These are phyloP conservation scores for Ceratobasidium sp. DNA, from an alignment of 1,284 basidiomycete genomes.

Conservation along the genomic window DNA sequence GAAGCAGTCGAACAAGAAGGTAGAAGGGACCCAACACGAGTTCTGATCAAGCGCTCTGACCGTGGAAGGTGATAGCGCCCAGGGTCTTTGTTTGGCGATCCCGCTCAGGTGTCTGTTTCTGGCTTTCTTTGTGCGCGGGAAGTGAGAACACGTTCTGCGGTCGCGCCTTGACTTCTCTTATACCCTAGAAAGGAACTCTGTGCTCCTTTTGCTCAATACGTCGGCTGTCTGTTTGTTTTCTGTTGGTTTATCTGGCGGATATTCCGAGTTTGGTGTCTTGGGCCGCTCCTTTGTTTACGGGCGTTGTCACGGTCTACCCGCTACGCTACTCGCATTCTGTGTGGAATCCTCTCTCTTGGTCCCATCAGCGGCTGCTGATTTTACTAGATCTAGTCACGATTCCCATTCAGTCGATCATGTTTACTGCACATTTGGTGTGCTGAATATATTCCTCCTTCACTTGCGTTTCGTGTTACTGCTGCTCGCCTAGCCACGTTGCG, in stretches of 20 bases:
- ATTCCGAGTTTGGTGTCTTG: too few species aligned
- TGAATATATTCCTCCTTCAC: too few species aligned
- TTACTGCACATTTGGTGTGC: too few species aligned
- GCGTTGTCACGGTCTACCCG: too few species aligned
- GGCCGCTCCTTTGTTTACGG: too few species aligned
- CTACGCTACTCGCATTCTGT: too few species aligned
- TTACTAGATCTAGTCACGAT: too few species aligned
- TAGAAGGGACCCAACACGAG: conserved; percentile 22
- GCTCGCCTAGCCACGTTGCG: too few species aligned
- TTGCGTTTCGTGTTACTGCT: too few species aligned
- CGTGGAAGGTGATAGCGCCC: conserved; percentile 12
- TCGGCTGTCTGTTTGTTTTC: conserved; percentile 19
- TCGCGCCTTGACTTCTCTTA: conserved; percentile 21
- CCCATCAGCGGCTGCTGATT: too few species aligned
- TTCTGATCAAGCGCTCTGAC: background rate
- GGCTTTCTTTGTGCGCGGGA: background rate
- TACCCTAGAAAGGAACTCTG: background rate
- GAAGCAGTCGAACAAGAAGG: background rate
- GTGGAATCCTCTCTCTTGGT: too few species aligned
- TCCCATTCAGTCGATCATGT: too few species aligned
- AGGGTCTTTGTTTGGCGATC: background rate
- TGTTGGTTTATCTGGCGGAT: background rate
- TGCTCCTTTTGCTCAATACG: conserved; percentile 3
- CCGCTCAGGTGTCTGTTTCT: background rate
- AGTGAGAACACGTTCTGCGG: conserved; percentile 26